Evolutionary conservation across 83 land plant species (phyloP), one percentile per base, ranked within the genome.

Genomic region (Larix sibirica): DNA sequence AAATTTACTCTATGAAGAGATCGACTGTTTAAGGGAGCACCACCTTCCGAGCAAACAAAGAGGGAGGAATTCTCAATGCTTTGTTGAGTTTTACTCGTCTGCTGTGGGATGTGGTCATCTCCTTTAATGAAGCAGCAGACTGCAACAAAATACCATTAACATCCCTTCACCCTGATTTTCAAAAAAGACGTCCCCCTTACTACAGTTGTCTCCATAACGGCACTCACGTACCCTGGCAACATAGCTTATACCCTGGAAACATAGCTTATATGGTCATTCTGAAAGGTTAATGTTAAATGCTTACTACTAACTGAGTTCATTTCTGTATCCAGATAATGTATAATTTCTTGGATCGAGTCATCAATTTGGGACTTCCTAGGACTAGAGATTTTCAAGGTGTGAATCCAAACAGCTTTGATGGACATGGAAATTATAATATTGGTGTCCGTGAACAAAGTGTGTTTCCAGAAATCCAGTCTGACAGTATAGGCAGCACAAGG

Each of bases 351-450:
- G 99, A 96, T 65, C 90, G 98, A 71, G 91, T 96, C 14, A 84
- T 95, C 36, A 96, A 96, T 83, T 86, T 96, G 86, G 99, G 92
- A 14, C 91, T 96, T 73, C 99, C 99, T n/a, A 86, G 99, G 63
- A 93, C 96, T 3, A 85, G 98, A 73, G 99, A 96, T 84, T 96
- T 96, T 66, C 95, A 90, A 66, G 99, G 99, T 23, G 87, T 94
- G 17, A 93, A 88, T 80, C 91, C 98, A 0, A 93, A 94, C 84
- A 93, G 95, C 88, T 96, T 96, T 82, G 99, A 96, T 84, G 99
- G 99, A 40, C 86, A 91, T 79, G 99, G 98, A n/a, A 96, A 96
- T 81, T 96, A 89, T 88, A 92, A 85, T 82, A 84, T 96, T 20
- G 99, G 99, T 28, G 79, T 96, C 62, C 81, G 84, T 13, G 99